Base-by-base conservation (phyloP, 805 yeast genomes). In the Yamadazyma endophytica region DNA sequence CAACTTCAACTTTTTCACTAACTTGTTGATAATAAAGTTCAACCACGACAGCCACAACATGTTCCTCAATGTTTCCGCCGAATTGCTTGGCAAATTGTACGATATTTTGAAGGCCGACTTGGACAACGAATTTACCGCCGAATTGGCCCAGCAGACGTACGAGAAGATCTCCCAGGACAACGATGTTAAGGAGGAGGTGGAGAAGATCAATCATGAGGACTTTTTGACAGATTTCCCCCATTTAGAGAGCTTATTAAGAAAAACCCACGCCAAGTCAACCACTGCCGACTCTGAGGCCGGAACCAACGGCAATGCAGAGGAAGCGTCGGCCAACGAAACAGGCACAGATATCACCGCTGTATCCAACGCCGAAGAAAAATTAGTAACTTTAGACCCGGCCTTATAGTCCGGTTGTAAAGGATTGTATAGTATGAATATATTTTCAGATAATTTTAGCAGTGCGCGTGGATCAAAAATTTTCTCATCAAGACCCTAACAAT, bases 181-280 rank as follows among this genome's bases (percentile, higher is more conserved):
- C 19, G 54, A 48, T 6, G 32, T 48, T 13, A 49, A 49, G 29
- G 33, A 32, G 20, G 42, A 49, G 19, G 37, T 56, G 19, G 36
- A 37, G 13, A 21, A 16, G 13, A 39, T 54, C 32, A 39, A 35
- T 13, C 49, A 47, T 18, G 54, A 47, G 11, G 59, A 51, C 15
- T 59, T 59, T 28, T 36, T 49, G 6, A 47, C 46, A 16, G 64
- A 59, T 21, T 59, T 56, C 38, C 46, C 50, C 13, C 48, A 54
- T 35, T 53, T 52, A 28, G 49, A 46, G 21, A 38, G 40, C 6
- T 28, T 33, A 9, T 26, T 38, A 21, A 32, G 33, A 13, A 34
- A 13, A 28, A 37, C 13, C 29, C n/a, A n/a, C n/a, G n/a, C n/a
- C n/a, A n/a, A n/a, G n/a, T 12, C 23, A 4, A 24, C 24, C 20